Evolutionary conservation across 192 early-diverging fungal genomes (phyloP).

Genomic region (Geranomyces michiganensis): DNA sequence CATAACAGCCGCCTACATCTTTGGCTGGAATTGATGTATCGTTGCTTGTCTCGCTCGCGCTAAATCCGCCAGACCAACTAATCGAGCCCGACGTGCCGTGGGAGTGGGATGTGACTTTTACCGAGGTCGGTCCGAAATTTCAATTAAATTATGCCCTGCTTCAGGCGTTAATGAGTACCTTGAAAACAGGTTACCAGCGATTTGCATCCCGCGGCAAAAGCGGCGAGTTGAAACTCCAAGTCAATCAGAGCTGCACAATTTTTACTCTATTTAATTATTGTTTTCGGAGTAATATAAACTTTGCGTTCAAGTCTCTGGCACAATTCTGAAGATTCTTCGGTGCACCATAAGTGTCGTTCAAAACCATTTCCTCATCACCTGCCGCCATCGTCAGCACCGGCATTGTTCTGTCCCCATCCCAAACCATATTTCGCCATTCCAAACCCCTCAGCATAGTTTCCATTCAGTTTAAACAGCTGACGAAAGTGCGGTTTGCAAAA

Average conservation of each 20-base stretch:
- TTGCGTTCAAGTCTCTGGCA: too few species aligned
- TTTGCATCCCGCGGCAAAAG: background rate
- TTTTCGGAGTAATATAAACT: too few species aligned
- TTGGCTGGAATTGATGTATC: conserved; percentile 50
- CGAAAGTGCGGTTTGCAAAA: conserved; percentile 55
- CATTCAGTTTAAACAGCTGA: conserved; percentile 60
- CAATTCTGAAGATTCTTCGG: too few species aligned
- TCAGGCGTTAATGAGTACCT: background rate
- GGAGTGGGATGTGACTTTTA: conserved; percentile 56
- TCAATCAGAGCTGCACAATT: too few species aligned
- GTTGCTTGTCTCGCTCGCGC: conserved; percentile 39
- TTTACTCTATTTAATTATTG: too few species aligned
- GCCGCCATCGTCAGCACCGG: too few species aligned
- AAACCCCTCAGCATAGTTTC: conserved; percentile 62
- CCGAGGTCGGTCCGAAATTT: conserved; percentile 26
- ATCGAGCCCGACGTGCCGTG: conserved; percentile 47
- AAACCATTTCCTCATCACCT: too few species aligned
- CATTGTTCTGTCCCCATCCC: too few species aligned
- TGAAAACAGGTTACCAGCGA: conserved; percentile 8
- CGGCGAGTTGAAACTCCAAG: too few species aligned
- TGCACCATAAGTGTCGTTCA: too few species aligned
- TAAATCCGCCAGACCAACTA: conserved; percentile 44
- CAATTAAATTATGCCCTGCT: background rate
- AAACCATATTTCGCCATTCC: conserved; percentile 8
- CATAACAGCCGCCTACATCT: conserved; percentile 22